A percentile compares a stretch with the other conserved stretches of the same genome.
Conservation (phyloP, 371 early-diverging fungal genomes). For the Paraphysoderma sedebokerense region DNA sequence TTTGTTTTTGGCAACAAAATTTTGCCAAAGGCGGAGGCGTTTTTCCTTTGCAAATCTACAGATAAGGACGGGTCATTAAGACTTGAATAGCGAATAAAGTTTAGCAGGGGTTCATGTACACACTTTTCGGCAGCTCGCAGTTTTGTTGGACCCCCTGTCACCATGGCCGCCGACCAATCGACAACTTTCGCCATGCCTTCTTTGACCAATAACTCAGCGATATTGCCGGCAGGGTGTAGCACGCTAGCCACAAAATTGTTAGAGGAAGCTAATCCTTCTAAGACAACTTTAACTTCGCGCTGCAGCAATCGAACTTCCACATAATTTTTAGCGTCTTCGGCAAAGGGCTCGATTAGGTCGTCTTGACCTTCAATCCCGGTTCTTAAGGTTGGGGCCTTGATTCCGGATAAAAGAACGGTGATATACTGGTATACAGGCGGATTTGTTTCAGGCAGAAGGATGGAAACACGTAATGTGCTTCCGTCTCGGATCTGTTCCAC, state of each 20-base stretch:
- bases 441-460: constrained; percentile 37
- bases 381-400: constrained; percentile 68
- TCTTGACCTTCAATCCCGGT: constrained; percentile 49
- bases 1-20: constrained; percentile 22
- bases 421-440: constrained; percentile 43
- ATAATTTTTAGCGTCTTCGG: constrained; percentile 82
- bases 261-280: constrained; percentile 41
- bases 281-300: constrained; percentile 65
- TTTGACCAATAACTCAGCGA: constrained; percentile 66
- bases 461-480: constrained; percentile 59
- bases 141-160: constrained; percentile 51
- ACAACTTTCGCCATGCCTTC: constrained; percentile 74
- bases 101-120: not conserved
- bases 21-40: constrained; percentile 61
- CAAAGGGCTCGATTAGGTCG: constrained; percentile 69
- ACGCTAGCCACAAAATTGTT: constrained; percentile 59
- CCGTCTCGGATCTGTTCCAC: constrained; percentile 89
- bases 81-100: not conserved
- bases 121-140: constrained; percentile 60
- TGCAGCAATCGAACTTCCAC: constrained; percentile 79
- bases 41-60: constrained; percentile 14
- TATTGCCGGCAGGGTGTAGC: constrained; percentile 75
- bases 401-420: constrained; percentile 63
- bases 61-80: not conserved
- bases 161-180: constrained; percentile 66